These are phyloP conservation scores for Sonneratia caseolaris DNA, from an alignment of 345 rosid genomes.

Conservation along the genomic window DNA sequence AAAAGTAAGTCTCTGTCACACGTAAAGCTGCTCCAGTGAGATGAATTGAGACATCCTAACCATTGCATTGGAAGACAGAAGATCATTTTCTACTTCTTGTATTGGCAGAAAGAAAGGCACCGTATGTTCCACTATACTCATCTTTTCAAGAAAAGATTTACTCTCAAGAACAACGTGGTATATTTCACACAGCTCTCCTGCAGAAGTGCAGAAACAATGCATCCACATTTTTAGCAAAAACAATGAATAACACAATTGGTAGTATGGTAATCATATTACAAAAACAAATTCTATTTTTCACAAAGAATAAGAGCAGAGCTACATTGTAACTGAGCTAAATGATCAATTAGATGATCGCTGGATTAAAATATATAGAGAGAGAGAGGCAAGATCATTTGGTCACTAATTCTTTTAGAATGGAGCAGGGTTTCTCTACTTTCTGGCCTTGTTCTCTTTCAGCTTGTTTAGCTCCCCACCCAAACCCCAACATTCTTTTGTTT, in stretches of 20 bases:
- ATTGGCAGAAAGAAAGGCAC: constrained; percentile 89
- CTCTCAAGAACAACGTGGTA: constrained; percentile 89
- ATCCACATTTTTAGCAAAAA: neutral
- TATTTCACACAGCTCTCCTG: constrained; percentile 80
- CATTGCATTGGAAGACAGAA: constrained; percentile 82
- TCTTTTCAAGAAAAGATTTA: constrained; percentile 88
- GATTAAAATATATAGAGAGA: neutral
- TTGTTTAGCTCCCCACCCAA: neutral
- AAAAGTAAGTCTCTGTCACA: neutral
- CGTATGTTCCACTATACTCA: constrained; percentile 90
- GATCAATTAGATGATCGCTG: neutral
- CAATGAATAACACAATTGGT: neutral
- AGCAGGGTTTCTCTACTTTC: neutral
- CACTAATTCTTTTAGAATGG: neutral
- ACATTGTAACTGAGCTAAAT: neutral
- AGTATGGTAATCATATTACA: neutral
- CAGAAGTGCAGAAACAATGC: constrained; percentile 9
- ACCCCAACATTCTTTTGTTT: neutral
- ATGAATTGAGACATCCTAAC: constrained; percentile 31
- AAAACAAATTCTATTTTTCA: neutral
- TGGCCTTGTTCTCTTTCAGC: neutral
- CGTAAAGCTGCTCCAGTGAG: constrained; percentile 3
- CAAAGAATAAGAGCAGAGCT: neutral
- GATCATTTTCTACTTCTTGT: constrained; percentile 82
- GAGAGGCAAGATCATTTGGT: neutral